Evolutionary conservation across 2,329 filamentous ascomycete genomes (phyloP).

Genomic region (Daldinia sp.): DNA sequence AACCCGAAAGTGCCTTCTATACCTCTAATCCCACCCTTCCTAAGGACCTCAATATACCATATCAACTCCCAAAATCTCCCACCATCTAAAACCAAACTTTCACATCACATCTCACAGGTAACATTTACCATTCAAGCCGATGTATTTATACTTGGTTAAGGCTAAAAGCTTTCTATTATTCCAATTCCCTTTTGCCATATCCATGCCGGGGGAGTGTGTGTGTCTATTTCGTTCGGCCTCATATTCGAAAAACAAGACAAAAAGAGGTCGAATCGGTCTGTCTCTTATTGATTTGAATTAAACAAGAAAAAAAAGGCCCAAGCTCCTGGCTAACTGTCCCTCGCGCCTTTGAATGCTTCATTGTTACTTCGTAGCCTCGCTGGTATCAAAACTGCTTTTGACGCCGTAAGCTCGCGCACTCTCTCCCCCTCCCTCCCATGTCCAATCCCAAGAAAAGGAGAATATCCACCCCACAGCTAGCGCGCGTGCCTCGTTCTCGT

Average conservation of each 20-base stretch:
- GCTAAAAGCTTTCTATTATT: constrained; percentile 34
- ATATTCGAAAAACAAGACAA: constrained; percentile 1
- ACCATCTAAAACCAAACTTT: background rate
- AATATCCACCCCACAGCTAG: constrained; percentile 21
- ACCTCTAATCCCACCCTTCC: background rate
- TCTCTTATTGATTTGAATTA: constrained; percentile 11
- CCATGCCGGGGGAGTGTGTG: constrained; percentile 19
- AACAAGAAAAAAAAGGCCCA: constrained; percentile 5
- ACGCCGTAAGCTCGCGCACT: constrained; percentile 23
- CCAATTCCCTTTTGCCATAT: constrained; percentile 20
- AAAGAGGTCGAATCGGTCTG: constrained; percentile 6
- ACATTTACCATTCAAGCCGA: background rate
- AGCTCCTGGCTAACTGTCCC: constrained; percentile 19
- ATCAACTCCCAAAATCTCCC: background rate
- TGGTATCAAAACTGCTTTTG: constrained; percentile 19
- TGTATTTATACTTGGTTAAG: background rate
- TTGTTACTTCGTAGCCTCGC: constrained; percentile 20
- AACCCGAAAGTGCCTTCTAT: background rate
- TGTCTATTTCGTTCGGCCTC: constrained; percentile 33
- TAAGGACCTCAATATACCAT: background rate
- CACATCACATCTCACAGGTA: background rate
- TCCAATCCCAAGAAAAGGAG: constrained; percentile 24
- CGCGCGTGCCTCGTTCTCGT: constrained; percentile 16
- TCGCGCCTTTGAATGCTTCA: constrained; percentile 17
- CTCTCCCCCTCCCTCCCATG: constrained; percentile 8